Evolutionary conservation across 768 basidiomycete species (phyloP), one percentile per base, ranked within the genome.

Genomic region (Leccinum truebloodii): DNA sequence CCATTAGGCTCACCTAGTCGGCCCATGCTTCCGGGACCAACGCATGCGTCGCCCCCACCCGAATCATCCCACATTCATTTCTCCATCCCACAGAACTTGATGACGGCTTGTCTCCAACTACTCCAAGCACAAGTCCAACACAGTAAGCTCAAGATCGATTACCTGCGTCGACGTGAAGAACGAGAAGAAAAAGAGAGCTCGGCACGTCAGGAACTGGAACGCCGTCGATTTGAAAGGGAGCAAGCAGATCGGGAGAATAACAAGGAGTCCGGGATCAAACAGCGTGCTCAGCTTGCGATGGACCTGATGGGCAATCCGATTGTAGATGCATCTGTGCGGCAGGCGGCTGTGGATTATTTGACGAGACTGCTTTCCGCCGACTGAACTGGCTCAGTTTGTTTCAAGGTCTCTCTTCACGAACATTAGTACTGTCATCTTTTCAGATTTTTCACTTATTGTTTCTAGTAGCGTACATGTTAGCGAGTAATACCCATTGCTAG

Each of bases 51-150:
- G 2, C 62, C 71, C n/a, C 59, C 64, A 8, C 59, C 69, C 30
- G 80, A 85, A 30, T 79, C 77, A 60, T 62, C 80, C 2, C 71
- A 82, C 22, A 69, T 82, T 13, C 81, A 83, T 62, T 67, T 88
- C 24, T 74, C 81, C 8, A 69, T 88, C 49, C 80, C 85, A 5
- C 86, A 88, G 62, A 78, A 77, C 20, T 77, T 89, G 76, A 74
- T 88, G 55, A 72, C 78, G 26, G 78, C 83, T 16, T 86, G 82
- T 62, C 70, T 86, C 67, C 84, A 87, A 62, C 80, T 84, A 60
- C 73, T 91, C 44, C 86, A 86, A 62, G 77, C 84, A 46, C 90
- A 91, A 67, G 82, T 81, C 24, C 88, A 90, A 65, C 84, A 88
- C 37, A 83, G 82, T 61, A 86, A 87, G 72, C 79, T 84, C 75